These are phyloP conservation scores for Lathyrus tuberosus DNA, from an alignment of 306 rosid genomes.

Conservation along the genomic window DNA sequence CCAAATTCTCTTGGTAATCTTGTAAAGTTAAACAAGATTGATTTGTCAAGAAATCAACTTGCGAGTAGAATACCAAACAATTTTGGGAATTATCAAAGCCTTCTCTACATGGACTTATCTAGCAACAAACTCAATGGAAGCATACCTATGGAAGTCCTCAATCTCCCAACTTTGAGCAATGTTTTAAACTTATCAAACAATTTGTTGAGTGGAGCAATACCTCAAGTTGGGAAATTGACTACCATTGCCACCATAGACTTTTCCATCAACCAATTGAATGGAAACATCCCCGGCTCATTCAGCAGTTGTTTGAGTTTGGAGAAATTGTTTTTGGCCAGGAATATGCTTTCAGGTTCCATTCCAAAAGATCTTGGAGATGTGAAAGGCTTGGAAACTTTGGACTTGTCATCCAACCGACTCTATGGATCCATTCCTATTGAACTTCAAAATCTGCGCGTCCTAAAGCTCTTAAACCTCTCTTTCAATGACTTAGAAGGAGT, in stretches of 20 bases:
- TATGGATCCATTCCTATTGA: slow-evolving; percentile 65
- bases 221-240: slow-evolving; percentile 47
- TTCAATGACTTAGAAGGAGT: slow-evolving; percentile 66
- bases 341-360: slow-evolving; percentile 66
- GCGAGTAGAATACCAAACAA: slow-evolving; percentile 48
- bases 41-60: slow-evolving; percentile 62
- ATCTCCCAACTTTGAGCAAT: slow-evolving; percentile 54
- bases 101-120: slow-evolving; percentile 68
- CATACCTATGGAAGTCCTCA: slow-evolving; percentile 59
- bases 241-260: slow-evolving; percentile 56
- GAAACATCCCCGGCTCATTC: slow-evolving; percentile 61
- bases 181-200: slow-evolving; percentile 65
- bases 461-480: slow-evolving; percentile 59
- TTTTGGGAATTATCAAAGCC: slow-evolving; percentile 54
- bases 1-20: slow-evolving; percentile 67
- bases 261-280: slow-evolving; percentile 57
- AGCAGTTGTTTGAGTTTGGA: slow-evolving; percentile 62
- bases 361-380: slow-evolving; percentile 55
- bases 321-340: slow-evolving; percentile 50
- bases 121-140: slow-evolving; percentile 64
- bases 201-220: slow-evolving; percentile 64
- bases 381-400: slow-evolving; percentile 63
- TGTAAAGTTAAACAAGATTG: slow-evolving; percentile 49
- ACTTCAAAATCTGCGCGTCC: slow-evolving; percentile 51
- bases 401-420: slow-evolving; percentile 74